These are phyloP conservation scores for Breviolum minutum DNA, from an alignment of 73 alveolate genomes.

Conservation along the genomic window DNA sequence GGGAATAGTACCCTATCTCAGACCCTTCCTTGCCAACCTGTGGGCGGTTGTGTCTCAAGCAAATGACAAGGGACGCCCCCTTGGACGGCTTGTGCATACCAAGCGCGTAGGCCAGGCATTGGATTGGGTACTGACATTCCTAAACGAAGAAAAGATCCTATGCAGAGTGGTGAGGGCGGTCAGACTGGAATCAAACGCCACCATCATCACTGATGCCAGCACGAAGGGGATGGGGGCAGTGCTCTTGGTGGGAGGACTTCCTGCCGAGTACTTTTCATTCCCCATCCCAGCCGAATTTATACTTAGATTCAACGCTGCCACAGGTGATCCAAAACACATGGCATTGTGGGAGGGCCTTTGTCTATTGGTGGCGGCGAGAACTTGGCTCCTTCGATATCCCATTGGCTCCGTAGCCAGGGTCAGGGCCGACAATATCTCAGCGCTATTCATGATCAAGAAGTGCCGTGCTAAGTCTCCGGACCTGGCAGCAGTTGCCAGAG, in stretches of 20 bases:
- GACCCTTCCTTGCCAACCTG: neutral
- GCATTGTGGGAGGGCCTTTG: slow-evolving; percentile 9
- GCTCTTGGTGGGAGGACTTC: neutral
- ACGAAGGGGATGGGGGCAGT: neutral
- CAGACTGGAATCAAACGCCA: neutral
- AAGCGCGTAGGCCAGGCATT: neutral
- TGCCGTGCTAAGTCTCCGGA: neutral
- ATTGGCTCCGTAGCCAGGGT: neutral
- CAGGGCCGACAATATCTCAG: neutral
- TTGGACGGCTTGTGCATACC: neutral
- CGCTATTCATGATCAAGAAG: neutral
- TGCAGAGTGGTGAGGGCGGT: neutral
- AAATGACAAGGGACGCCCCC: neutral
- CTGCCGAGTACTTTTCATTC: neutral
- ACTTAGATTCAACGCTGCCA: neutral
- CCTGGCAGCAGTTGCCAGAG: neutral
- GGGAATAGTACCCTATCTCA: neutral
- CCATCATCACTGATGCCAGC: neutral
- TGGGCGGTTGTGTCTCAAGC: neutral
- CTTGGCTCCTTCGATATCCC: neutral
- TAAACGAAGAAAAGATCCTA: neutral
- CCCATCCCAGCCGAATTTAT: neutral
- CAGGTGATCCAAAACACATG: slow-evolving; percentile 5
- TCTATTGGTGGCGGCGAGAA: neutral
- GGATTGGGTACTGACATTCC: neutral